phyloP scores from a whole-genome alignment of 768 basidiomycete species.

The Ramaria rubella region DNA sequence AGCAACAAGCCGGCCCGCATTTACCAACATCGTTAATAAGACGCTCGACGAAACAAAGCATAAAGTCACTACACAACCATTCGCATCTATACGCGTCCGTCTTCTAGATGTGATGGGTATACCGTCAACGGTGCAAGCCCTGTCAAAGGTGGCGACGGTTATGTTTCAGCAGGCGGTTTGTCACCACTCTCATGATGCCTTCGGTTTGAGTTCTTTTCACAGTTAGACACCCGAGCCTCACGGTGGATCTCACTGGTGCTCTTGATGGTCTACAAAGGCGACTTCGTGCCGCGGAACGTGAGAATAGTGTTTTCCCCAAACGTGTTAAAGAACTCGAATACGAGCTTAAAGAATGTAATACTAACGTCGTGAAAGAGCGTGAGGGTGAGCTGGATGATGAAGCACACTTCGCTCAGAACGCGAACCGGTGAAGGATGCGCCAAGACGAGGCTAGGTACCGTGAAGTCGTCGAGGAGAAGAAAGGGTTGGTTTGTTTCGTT shows the following conservation, averaged over 20 bases:
- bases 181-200: neutral
- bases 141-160: constrained; percentile 42
- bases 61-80: neutral
- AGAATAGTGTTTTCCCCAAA: constrained; percentile 74
- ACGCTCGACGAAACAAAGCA: neutral
- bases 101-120: constrained; percentile 82
- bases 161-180: constrained; percentile 61
- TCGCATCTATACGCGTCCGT: constrained; percentile 39
- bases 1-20: constrained; percentile 29
- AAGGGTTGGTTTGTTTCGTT: constrained; percentile 61
- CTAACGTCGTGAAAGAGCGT: constrained; percentile 60
- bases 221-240: neutral
- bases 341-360: constrained; percentile 78
- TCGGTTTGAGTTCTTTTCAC: neutral
- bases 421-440: constrained; percentile 35
- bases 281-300: constrained; percentile 66
- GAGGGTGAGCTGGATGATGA: constrained; percentile 41
- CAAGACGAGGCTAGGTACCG: constrained; percentile 46
- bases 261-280: constrained; percentile 60
- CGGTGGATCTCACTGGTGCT: constrained; percentile 57
- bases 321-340: constrained; percentile 82
- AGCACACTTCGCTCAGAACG: constrained; percentile 16
- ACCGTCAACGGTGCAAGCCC: constrained; percentile 73
- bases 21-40: constrained; percentile 29
- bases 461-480: constrained; percentile 83